Evolutionary conservation across 73 alveolate species (phyloP).

Genomic region (Paraurostyla sp.): DNA sequence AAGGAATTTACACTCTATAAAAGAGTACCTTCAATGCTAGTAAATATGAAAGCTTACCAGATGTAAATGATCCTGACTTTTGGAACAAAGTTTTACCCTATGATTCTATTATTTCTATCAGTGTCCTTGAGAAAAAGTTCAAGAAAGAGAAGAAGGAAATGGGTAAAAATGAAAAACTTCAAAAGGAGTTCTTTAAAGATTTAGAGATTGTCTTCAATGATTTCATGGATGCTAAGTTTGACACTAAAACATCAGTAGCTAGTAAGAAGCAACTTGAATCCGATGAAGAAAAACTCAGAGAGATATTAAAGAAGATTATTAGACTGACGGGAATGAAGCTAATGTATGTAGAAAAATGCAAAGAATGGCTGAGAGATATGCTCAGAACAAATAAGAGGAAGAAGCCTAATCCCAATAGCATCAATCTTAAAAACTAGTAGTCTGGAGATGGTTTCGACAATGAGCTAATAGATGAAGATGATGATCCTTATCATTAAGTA

Average conservation of each 20-base stretch:
- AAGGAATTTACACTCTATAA: slow-evolving; percentile 80
- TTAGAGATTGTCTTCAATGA: slow-evolving; percentile 45
- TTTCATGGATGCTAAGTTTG: slow-evolving; percentile 47
- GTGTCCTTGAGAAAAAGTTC: slow-evolving; percentile 75
- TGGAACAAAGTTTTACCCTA: slow-evolving; percentile 88
- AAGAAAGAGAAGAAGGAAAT: slow-evolving; percentile 64
- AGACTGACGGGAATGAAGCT: slow-evolving; percentile 55
- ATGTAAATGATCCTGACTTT: slow-evolving; percentile 90
- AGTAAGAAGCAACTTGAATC: slow-evolving; percentile 34
- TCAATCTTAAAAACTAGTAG: neutral
- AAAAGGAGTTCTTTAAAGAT: slow-evolving; percentile 44
- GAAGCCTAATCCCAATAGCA: slow-evolving; percentile 57
- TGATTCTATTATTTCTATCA: slow-evolving; percentile 67
- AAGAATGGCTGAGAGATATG: slow-evolving; percentile 73
- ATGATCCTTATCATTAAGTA: slow-evolving; percentile 19
- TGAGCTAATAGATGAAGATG: neutral
- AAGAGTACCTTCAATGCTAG: slow-evolving; percentile 84
- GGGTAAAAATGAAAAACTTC: slow-evolving; percentile 17
- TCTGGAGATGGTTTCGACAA: neutral
- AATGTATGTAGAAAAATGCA: slow-evolving; percentile 62
- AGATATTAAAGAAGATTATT: slow-evolving; percentile 66
- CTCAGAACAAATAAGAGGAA: slow-evolving; percentile 70
- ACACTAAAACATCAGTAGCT: neutral
- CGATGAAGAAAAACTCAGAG: slow-evolving; percentile 79
- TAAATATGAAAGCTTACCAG: slow-evolving; percentile 83